These are phyloP conservation scores for Neopestalotiopsis clavispora DNA, from an alignment of 2,329 filamentous ascomycete genomes.

Conservation along the genomic window DNA sequence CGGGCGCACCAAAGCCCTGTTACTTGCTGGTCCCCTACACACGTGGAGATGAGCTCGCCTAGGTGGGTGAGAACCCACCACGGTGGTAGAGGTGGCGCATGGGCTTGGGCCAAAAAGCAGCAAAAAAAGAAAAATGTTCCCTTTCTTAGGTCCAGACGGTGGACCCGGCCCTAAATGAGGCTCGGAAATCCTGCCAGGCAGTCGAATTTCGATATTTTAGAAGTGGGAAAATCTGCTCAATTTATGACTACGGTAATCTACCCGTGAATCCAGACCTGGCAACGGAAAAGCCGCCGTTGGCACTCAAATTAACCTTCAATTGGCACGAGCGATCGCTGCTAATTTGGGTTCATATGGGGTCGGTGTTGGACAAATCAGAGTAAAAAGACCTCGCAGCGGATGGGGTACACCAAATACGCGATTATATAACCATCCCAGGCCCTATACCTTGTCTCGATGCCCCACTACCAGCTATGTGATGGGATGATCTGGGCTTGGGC, in stretches of 20 bases:
- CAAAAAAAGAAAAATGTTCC: background rate
- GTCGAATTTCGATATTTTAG: background rate
- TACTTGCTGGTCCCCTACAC: background rate
- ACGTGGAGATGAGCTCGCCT: background rate
- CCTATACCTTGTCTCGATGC: background rate
- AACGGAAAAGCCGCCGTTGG: background rate
- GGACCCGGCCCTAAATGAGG: background rate
- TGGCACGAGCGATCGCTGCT: background rate
- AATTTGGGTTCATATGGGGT: background rate
- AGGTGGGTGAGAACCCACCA: background rate
- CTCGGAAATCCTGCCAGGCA: background rate
- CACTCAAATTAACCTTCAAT: background rate
- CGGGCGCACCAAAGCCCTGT: background rate
- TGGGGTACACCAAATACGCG: background rate
- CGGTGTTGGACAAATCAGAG: background rate
- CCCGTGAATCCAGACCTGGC: too few relatives aligned
- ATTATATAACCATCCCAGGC: background rate
- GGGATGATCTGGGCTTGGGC: background rate
- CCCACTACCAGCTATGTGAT: background rate
- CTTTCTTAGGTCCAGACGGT: background rate
- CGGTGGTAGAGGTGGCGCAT: background rate
- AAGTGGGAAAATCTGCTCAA: background rate
- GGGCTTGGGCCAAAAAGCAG: background rate
- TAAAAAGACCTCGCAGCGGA: background rate
- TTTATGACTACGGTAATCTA: background rate